These are phyloP conservation scores for Leishmania tarentolae DNA, from an alignment of 208 protist genomes.

Conservation along the genomic window DNA sequence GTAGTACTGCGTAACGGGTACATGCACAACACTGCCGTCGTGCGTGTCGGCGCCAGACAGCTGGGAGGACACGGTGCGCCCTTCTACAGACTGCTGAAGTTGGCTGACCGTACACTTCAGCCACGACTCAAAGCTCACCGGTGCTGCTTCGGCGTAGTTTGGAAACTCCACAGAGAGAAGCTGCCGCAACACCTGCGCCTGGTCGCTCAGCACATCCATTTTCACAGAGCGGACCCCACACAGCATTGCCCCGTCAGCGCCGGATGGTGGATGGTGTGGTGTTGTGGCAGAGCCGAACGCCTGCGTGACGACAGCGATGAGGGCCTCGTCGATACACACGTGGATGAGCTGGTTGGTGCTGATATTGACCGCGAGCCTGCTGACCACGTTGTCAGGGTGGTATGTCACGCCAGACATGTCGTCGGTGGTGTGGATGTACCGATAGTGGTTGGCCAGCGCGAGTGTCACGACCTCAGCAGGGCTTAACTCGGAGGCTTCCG, in stretches of 20 bases:
- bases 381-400: constrained; percentile 32
- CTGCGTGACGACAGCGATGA: constrained; percentile 63
- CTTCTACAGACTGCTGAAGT: constrained; percentile 29
- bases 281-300: constrained; percentile 30
- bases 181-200: constrained; percentile 51
- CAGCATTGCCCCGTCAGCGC: constrained; percentile 18
- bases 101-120: constrained; percentile 51
- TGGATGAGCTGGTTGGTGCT: constrained; percentile 91
- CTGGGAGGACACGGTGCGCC: not conserved
- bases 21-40: constrained; percentile 7
- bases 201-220: constrained; percentile 39
- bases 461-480: constrained; percentile 31
- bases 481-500: constrained; percentile 35
- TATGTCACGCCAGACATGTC: constrained; percentile 30
- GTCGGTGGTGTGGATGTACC: constrained; percentile 43
- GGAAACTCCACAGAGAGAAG: constrained; percentile 77
- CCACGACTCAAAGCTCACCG: constrained; percentile 68
- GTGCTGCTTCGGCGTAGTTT: constrained; percentile 57
- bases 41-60: not conserved
- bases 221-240: constrained; percentile 31
- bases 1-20: constrained; percentile 48
- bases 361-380: constrained; percentile 67
- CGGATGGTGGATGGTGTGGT: constrained; percentile 7
- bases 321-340: constrained; percentile 79
- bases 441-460: constrained; percentile 41